Evolutionary conservation across 805 yeast genomes (phyloP), one percentile per base, ranked within the genome.

Genomic region (Blastobotrys robertii): DNA sequence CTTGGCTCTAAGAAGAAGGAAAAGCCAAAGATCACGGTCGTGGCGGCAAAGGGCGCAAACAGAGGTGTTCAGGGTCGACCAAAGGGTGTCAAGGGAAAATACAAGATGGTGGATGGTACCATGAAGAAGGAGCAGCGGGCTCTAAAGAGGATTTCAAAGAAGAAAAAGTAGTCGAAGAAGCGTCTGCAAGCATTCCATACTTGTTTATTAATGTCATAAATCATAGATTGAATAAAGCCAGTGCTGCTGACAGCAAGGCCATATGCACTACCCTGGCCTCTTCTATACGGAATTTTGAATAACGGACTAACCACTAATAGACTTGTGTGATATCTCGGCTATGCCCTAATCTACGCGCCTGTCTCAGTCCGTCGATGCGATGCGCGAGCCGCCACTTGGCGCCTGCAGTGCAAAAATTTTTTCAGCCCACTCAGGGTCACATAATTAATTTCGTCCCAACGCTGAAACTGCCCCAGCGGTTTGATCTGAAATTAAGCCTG

Each of bases 71-170:
- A 84, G 53, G 98, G 98, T 44, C 82, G 99, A 69, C 99, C 99
- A 34, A 82, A 77, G 67, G 99, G 98, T 63, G 78, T 92, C 53
- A 86, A 80, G 64, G 99, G 99, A 67, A 87, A 85, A 63, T 92
- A 92, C 70, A 92, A 85, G 81, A 92, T 92, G 98, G 97, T 92
- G 54, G 99, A 92, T 66, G 97, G 97, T 72, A 84, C 81, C 14
- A 71, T 86, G 82, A 92, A 92, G 84, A 92, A 92, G 64, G 99
- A 92, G 67, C 88, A 83, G 72, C 73, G 98, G 53, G 96, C 97
- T 10, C 70, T 90, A 58, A 80, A 76, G 59, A 79, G 97, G 62
- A 84, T 88, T 52, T 83, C 86, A 19, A 92, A 88, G 74, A 86
- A 84, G 69, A 72, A 81, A 58, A 83, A 76, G 66, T 81, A 81